These are phyloP conservation scores for Candida sanyaensis DNA, from an alignment of 1,139 yeast species.

Conservation along the genomic window DNA sequence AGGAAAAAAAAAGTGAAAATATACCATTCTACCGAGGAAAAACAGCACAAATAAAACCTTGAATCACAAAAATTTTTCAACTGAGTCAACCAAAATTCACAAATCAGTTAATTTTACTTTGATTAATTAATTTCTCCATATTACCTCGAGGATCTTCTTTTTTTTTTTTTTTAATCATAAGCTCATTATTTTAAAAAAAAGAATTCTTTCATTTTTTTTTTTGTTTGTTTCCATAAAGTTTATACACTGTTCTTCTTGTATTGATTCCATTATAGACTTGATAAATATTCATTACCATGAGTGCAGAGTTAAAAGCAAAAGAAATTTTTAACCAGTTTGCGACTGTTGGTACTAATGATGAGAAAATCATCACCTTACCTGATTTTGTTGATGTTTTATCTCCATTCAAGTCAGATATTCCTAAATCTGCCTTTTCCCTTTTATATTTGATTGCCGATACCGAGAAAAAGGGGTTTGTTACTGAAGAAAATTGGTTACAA, in stretches of 20 bases:
- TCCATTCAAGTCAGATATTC: slow-evolving; percentile 46
- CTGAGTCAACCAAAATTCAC: background rate
- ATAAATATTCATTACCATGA: slow-evolving; percentile 9
- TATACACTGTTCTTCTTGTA: background rate
- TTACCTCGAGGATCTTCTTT: background rate
- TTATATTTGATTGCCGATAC: slow-evolving; percentile 68
- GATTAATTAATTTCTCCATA: background rate
- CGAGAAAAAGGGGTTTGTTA: slow-evolving; percentile 61
- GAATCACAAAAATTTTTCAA: slow-evolving; percentile 2
- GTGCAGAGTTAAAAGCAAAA: slow-evolving; percentile 31
- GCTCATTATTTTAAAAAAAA: no score
- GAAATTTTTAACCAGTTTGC: slow-evolving; percentile 47
- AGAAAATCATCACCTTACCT: slow-evolving; percentile 29
- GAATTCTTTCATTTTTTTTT: background rate
- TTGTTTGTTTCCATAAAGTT: background rate
- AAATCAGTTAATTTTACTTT: background rate
- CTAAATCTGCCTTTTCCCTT: slow-evolving; percentile 43
- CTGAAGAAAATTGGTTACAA: slow-evolving; percentile 58
- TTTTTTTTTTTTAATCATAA: slow-evolving; percentile 1
- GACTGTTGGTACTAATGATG: slow-evolving; percentile 23
- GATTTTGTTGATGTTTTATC: slow-evolving; percentile 43
- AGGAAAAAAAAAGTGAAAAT: background rate
- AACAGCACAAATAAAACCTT: background rate
- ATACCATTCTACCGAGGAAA: slow-evolving; percentile 3
- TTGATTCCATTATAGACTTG: background rate